Conservation (phyloP, 2,329 filamentous ascomycete genomes). For the Paramyrothecium sp. region DNA sequence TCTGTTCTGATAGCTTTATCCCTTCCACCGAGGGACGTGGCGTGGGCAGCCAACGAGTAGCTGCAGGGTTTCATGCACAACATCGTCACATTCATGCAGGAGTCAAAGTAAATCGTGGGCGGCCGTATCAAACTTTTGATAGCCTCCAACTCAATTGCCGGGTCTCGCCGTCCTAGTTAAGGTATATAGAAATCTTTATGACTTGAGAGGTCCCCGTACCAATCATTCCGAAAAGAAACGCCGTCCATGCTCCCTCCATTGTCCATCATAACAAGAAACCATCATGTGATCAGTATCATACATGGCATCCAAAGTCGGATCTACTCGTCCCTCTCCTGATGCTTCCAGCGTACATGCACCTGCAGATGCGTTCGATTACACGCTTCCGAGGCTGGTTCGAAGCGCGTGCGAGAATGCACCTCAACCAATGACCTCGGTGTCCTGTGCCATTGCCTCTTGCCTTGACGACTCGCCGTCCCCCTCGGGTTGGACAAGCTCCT, state of each 20-base stretch:
- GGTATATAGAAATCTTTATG: background rate
- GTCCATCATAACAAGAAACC: constrained; percentile 1
- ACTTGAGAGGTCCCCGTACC: background rate
- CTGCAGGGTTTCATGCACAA: background rate
- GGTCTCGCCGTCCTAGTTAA: background rate
- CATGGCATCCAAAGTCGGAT: background rate
- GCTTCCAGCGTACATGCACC: too few relatives aligned
- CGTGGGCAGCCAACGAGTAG: too few relatives aligned
- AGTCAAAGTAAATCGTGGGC: too few relatives aligned
- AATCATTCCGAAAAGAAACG: background rate
- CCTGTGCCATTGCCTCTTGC: constrained; percentile 35
- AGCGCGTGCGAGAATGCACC: background rate
- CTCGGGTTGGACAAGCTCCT: constrained; percentile 72
- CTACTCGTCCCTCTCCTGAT: too few relatives aligned
- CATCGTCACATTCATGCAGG: background rate
- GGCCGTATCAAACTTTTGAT: background rate
- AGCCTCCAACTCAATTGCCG: background rate
- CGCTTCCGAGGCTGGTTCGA: too few relatives aligned
- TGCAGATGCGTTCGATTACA: too few relatives aligned
- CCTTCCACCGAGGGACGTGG: too few relatives aligned
- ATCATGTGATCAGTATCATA: constrained; percentile 1
- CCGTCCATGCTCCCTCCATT: background rate
- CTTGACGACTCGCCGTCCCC: constrained; percentile 29
- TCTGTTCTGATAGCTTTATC: too few relatives aligned
- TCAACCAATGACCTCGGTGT: constrained; percentile 35